Base-by-base conservation (phyloP, 129 eudicot genomes). In the Ambrosia artemisiifolia region DNA sequence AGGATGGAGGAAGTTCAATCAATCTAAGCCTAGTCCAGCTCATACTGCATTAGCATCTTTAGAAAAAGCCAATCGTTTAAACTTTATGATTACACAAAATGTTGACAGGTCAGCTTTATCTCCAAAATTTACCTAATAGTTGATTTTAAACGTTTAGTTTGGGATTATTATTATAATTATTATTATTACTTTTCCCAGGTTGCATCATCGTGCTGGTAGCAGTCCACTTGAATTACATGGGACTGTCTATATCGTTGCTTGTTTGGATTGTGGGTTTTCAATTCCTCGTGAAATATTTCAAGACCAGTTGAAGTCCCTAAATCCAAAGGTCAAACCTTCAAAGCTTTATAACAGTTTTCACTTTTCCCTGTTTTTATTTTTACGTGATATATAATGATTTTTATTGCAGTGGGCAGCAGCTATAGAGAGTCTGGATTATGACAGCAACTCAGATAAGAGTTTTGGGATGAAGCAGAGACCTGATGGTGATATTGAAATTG, bases 141-240 rank as follows among this genome's bases (percentile, higher is more conserved):
- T 57, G n/a, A 48, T 48, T 63, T 32, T 61, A 46, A 54, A 63
- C 1, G 9, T 70, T 38, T 69, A 11, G 42, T 18, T 59, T 59
- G 57, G 67, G n/a, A 69, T 20, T 56, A 55, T 57, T 56, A 9
- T 18, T 53, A 3, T 53, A 16, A 7, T 53, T 55, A 63, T 43
- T 70, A 19, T 20, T 63, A 24, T 76, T 75, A 65, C 59, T 8
- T 73, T 65, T 73, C 63, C 30, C 76, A 93, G 98, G 92, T 76
- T 93, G 81, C 98, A 93, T 64, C 98, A 93, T 80, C 98, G 95
- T 61, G 96, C 96, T 70, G 98, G 96, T 47, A 87, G 98, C 82
- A 82, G 73, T 78, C 98, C 98, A 60, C 86, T 89, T 70, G 98
- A 93, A 56, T 77, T 93, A 74, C 96, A 93, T 79, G 98, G 98